Percentiles rank a stretch among this genome's conserved stretches.
These are phyloP conservation scores for Poteriospumella lacustris DNA, from an alignment of 108 stramenopile genomes.

Conservation along the genomic window DNA sequence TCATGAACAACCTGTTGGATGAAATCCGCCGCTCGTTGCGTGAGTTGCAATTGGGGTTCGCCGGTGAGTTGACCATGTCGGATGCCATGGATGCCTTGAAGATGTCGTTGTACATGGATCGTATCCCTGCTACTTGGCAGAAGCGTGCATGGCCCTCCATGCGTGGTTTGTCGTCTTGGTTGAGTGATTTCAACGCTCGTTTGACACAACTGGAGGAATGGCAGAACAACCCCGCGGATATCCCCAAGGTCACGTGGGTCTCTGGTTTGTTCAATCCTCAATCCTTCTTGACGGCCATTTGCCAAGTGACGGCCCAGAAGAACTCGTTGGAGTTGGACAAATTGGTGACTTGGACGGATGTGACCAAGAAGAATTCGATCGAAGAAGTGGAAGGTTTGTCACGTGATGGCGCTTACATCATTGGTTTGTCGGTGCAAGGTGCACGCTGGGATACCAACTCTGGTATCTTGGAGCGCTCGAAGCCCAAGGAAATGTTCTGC, in stretches of 20 bases:
- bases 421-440: constrained; percentile 69
- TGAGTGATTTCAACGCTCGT: constrained; percentile 61
- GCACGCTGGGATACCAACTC: constrained; percentile 69
- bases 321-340: constrained; percentile 75
- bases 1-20: constrained; percentile 69
- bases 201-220: constrained; percentile 74
- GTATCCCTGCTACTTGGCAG: constrained; percentile 67
- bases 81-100: constrained; percentile 75
- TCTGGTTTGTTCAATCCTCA: constrained; percentile 74
- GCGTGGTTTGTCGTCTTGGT: constrained; percentile 63
- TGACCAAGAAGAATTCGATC: constrained; percentile 63
- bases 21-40: constrained; percentile 74
- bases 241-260: constrained; percentile 80
- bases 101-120: constrained; percentile 66
- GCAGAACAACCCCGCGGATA: constrained; percentile 70
- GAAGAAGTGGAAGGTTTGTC: constrained; percentile 66
- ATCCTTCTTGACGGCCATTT: constrained; percentile 79
- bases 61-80: constrained; percentile 80
- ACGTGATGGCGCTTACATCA: constrained; percentile 75
- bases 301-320: constrained; percentile 78
- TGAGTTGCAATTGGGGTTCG: constrained; percentile 75
- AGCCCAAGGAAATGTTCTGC: constrained; percentile 82
- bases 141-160: constrained; percentile 73
- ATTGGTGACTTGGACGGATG: constrained; percentile 75
- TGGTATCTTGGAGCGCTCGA: constrained; percentile 59